Conservation (phyloP, 306 rosid genomes). For the Ammopiptanthus mongolicus region DNA sequence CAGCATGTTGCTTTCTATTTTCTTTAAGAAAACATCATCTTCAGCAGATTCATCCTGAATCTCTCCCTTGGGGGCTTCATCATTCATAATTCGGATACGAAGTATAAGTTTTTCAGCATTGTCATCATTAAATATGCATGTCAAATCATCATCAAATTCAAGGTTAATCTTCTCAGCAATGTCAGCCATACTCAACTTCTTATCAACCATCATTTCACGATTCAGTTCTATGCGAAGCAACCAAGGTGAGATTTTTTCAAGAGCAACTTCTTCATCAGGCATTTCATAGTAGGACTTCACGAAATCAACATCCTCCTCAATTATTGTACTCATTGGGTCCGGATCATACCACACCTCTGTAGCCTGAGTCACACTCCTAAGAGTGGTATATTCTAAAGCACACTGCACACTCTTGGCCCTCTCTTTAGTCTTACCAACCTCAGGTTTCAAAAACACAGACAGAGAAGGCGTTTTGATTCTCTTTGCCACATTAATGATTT, state of each 20-base stretch:
- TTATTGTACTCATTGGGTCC: slow-evolving; percentile 86
- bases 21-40: slow-evolving; percentile 94
- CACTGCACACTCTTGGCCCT: slow-evolving; percentile 96
- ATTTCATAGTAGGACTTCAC: slow-evolving; percentile 91
- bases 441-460: slow-evolving; percentile 81
- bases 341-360: slow-evolving; percentile 99
- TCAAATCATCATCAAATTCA: slow-evolving; percentile 87
- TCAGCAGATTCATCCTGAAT: slow-evolving; percentile 90
- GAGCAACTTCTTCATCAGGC: slow-evolving; percentile 97
- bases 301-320: slow-evolving; percentile 90
- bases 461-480: slow-evolving; percentile 94
- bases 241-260: slow-evolving; percentile 97
- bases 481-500: slow-evolving; percentile 96
- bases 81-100: slow-evolving; percentile 95
- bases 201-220: slow-evolving; percentile 99
- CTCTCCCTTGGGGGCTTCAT: slow-evolving; percentile 92
- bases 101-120: slow-evolving; percentile 96
- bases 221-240: slow-evolving; percentile 93
- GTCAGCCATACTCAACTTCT: slow-evolving; percentile 98
- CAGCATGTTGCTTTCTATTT: slow-evolving; percentile 95
- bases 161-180: slow-evolving; percentile 96
- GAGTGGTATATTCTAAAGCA: slow-evolving; percentile 96
- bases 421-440: slow-evolving; percentile 85
- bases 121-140: slow-evolving; percentile 95
- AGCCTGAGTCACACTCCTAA: slow-evolving; percentile 96